Percentiles rank a stretch among this genome's conserved stretches.
Conservation (phyloP, 2,329 filamentous ascomycete species). For the Neofusicoccum ribis region DNA sequence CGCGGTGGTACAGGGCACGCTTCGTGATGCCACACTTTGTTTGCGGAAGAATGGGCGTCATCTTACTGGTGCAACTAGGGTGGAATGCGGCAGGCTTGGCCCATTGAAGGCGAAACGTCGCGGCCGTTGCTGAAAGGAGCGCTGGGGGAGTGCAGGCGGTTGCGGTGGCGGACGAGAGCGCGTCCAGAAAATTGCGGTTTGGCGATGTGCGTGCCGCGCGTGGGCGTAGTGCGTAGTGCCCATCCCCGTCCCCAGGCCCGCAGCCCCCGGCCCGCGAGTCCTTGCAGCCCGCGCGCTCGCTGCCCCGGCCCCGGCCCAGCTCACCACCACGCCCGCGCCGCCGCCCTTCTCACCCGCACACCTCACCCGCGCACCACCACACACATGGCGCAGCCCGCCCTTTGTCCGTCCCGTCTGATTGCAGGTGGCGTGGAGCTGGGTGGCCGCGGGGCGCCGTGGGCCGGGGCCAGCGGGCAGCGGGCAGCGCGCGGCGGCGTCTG, state of each 20-base stretch:
- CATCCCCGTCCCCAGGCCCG: no score
- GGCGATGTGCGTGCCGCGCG: conserved; percentile 5
- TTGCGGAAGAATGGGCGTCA: conserved; percentile 17
- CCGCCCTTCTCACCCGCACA: neutral
- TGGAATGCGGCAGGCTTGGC: conserved; percentile 16
- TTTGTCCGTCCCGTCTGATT: no score
- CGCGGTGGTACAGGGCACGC: conserved; percentile 18
- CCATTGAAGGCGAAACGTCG: conserved; percentile 5
- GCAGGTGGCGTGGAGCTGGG: no score
- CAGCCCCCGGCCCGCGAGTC: neutral
- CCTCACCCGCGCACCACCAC: neutral
- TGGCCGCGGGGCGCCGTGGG: no score
- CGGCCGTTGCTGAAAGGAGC: conserved; percentile 12
- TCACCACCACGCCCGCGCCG: neutral
- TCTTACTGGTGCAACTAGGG: conserved; percentile 9
- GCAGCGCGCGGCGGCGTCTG: no score
- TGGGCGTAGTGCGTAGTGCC: neutral
- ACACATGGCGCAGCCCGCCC: no score
- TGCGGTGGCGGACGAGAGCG: conserved; percentile 11
- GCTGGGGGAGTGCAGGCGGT: conserved; percentile 10
- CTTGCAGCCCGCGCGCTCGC: neutral
- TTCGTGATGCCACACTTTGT: conserved; percentile 16
- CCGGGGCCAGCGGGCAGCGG: no score
- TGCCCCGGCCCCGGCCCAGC: neutral
- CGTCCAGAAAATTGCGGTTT: conserved; percentile 1